Evolutionary conservation across 371 early-diverging fungal genomes (phyloP).

Genomic region (Apophysomyces ossiformis): DNA sequence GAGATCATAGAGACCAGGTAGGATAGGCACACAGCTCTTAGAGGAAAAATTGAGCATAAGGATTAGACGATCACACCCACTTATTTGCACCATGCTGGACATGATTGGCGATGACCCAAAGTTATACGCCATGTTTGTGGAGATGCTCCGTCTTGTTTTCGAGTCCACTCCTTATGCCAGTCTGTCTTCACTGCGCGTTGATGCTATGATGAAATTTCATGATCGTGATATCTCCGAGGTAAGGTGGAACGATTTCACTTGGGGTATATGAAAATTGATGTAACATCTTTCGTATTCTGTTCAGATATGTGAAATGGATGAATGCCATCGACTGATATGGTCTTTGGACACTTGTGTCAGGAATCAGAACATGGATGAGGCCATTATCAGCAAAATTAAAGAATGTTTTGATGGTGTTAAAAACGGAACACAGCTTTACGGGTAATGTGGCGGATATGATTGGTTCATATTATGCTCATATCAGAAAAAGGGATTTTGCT

Average conservation of each 20-base stretch:
- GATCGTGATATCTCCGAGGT: conserved; percentile 56
- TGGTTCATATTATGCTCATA: background rate
- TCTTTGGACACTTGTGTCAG: conserved; percentile 71
- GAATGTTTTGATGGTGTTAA: conserved; percentile 67
- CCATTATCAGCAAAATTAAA: conserved; percentile 65
- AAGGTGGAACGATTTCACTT: conserved; percentile 1
- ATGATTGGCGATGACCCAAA: conserved; percentile 59
- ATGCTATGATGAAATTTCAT: conserved; percentile 71
- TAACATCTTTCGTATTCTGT: background rate
- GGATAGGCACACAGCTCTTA: background rate
- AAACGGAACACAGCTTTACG: conserved; percentile 60
- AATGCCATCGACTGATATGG: conserved; percentile 69
- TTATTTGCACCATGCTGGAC: conserved; percentile 53
- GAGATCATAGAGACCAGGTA: conserved; percentile 57
- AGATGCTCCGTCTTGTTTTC: conserved; percentile 63
- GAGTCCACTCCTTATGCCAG: conserved; percentile 61
- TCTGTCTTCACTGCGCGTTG: conserved; percentile 70
- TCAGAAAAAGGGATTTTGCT: conserved; percentile 55
- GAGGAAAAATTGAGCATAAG: background rate
- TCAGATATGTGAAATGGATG: conserved; percentile 55
- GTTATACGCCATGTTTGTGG: conserved; percentile 63
- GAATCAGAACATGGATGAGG: conserved; percentile 68
- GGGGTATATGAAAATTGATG: background rate
- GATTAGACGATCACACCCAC: conserved; percentile 59
- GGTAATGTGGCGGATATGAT: conserved; percentile 41